Conservation (phyloP, 2,329 filamentous ascomycete species). For the Pyrenochaeta sp. region DNA sequence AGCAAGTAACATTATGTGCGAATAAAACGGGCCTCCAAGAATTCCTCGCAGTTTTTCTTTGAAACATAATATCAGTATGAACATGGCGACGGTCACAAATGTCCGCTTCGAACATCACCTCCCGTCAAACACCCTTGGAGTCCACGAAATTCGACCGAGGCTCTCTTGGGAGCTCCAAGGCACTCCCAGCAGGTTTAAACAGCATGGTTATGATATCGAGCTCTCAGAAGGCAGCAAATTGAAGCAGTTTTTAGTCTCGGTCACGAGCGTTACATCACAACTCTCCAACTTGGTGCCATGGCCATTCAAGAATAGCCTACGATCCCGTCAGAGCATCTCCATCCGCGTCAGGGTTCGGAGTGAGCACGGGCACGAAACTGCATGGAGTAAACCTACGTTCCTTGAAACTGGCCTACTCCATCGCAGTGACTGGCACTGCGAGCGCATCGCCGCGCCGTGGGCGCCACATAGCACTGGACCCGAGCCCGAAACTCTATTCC, state of each 20-base stretch:
- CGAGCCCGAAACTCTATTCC: neutral
- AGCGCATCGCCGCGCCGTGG: constrained; percentile 1
- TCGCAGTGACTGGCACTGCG: neutral
- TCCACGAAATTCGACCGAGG: neutral
- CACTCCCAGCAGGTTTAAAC: neutral
- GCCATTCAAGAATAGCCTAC: neutral
- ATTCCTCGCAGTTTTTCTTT: too few species aligned
- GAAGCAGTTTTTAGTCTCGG: neutral
- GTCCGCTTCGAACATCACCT: constrained; percentile 4
- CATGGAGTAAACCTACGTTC: neutral
- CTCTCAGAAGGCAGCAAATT: neutral
- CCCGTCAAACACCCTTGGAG: neutral
- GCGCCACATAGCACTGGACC: neutral
- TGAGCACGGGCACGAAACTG: neutral
- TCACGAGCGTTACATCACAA: neutral
- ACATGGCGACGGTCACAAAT: neutral
- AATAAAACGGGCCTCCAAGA: too few species aligned
- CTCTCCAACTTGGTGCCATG: neutral
- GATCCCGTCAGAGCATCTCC: neutral
- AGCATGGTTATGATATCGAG: neutral
- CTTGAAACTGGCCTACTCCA: constrained; percentile 1
- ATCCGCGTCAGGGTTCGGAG: neutral
- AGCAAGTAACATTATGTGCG: too few species aligned
- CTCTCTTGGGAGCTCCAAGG: neutral
- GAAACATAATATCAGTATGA: neutral